A percentile compares a stretch with the other conserved stretches of the same genome.
These are phyloP conservation scores for Jimgerdemannia lactiflua DNA, from an alignment of 192 early-diverging fungal genomes.

Conservation along the genomic window DNA sequence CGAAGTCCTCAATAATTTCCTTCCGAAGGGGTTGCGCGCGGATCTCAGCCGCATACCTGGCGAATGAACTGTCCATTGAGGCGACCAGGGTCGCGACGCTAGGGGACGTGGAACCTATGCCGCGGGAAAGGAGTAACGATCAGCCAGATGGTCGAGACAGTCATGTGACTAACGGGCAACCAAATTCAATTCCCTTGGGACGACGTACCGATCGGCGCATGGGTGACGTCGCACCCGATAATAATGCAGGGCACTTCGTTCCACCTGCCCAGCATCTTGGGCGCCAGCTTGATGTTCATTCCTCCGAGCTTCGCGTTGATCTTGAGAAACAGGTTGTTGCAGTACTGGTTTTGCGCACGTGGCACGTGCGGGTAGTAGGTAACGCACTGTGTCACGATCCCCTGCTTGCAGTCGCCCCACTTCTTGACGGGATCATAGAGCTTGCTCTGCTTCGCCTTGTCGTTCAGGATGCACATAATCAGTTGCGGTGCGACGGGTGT, in stretches of 20 bases:
- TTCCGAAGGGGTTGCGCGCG: constrained; percentile 47
- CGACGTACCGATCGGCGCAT: constrained; percentile 65
- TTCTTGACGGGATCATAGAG: constrained; percentile 18
- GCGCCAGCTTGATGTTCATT: constrained; percentile 63
- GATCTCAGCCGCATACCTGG: constrained; percentile 41
- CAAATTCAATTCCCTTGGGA: background rate
- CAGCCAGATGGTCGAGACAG: background rate
- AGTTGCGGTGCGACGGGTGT: constrained; percentile 55
- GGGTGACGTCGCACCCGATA: constrained; percentile 87
- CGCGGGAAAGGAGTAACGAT: background rate
- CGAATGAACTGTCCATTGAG: constrained; percentile 8
- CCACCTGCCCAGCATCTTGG: constrained; percentile 27
- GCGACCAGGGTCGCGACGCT: constrained; percentile 19
- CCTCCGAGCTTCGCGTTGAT: constrained; percentile 91
- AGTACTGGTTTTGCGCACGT: constrained; percentile 83
- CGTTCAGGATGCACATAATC: constrained; percentile 78
- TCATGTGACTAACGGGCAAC: background rate
- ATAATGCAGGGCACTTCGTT: constrained; percentile 58
- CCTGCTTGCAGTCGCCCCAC: constrained; percentile 2
- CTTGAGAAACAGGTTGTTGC: constrained; percentile 86
- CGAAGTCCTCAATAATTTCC: constrained; percentile 53
- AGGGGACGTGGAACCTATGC: background rate
- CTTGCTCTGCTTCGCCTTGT: constrained; percentile 47
- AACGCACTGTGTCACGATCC: constrained; percentile 1
- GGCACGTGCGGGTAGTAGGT: constrained; percentile 71